Evolutionary conservation across 768 basidiomycete genomes (phyloP).

Genomic region (Leccinum disarticulatum): DNA sequence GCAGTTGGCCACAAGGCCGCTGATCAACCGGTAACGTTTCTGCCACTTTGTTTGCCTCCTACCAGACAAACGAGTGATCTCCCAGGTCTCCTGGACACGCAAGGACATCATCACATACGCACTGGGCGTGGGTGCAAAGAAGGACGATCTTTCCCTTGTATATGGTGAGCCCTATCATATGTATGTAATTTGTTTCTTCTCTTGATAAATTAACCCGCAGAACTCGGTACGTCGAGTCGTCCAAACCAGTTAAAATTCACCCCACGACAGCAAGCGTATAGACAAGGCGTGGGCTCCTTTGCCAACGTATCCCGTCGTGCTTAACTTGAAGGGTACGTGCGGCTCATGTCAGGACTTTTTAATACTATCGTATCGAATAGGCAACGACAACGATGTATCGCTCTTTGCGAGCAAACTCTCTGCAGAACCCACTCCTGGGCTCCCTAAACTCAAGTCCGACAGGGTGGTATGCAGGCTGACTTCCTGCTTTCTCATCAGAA

Average conservation of each 20-base stretch:
- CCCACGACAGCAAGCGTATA: constrained; percentile 20
- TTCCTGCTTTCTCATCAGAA: neutral
- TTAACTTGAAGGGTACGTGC: constrained; percentile 61
- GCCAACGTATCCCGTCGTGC: constrained; percentile 84
- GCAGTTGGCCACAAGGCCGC: constrained; percentile 59
- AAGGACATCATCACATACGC: constrained; percentile 81
- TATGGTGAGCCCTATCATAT: constrained; percentile 53
- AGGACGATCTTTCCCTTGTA: constrained; percentile 63
- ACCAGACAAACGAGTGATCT: neutral
- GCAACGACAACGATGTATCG: constrained; percentile 64
- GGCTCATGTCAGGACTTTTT: neutral
- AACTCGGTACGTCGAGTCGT: constrained; percentile 45
- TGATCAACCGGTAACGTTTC: constrained; percentile 51
- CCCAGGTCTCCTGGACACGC: constrained; percentile 80
- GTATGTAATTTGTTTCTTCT: too few relatives aligned
- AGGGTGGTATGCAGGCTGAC: constrained; percentile 51
- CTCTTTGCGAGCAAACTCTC: constrained; percentile 54
- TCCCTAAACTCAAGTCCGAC: constrained; percentile 71
- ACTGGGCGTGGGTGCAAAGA: constrained; percentile 78
- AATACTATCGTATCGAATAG: constrained; percentile 24
- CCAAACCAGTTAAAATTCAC: neutral
- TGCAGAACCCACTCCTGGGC: constrained; percentile 51
- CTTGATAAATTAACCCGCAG: constrained; percentile 28
- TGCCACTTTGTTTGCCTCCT: neutral
- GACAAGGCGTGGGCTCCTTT: constrained; percentile 72